These are phyloP conservation scores for Saccharomycopsis sp. DNA, from an alignment of 805 yeast species.

Conservation along the genomic window DNA sequence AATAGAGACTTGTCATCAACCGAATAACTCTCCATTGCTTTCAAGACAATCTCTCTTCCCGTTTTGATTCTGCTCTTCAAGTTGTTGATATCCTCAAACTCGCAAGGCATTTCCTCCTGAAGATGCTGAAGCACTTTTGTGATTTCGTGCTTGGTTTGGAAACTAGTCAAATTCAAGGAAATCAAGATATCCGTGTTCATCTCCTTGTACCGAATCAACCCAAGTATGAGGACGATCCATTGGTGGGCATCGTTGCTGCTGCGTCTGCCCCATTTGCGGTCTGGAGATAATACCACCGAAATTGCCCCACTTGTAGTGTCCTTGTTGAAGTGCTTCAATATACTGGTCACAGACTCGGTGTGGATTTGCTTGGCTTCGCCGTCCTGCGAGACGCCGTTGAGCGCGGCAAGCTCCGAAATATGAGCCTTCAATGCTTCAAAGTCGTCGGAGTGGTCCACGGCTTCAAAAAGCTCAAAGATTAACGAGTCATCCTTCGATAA, in stretches of 20 bases:
- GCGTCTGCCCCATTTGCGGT: conserved; percentile 45
- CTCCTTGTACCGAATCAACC: conserved; percentile 42
- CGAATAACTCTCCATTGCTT: conserved; percentile 6
- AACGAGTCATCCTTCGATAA: conserved; percentile 26
- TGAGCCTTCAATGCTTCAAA: conserved; percentile 41
- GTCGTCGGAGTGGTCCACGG: conserved; percentile 30
- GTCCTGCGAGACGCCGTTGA: conserved; percentile 31
- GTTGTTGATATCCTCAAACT: neutral
- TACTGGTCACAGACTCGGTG: conserved; percentile 18
- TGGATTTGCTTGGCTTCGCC: conserved; percentile 28
- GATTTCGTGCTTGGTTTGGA: too few relatives aligned
- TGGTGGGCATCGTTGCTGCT: conserved; percentile 25
- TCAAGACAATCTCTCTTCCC: conserved; percentile 4
- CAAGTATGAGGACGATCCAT: conserved; percentile 44
- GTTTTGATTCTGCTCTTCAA: neutral
- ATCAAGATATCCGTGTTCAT: conserved; percentile 53
- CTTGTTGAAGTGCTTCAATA: conserved; percentile 5
- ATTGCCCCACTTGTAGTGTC: conserved; percentile 1
- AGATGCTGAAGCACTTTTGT: too few relatives aligned
- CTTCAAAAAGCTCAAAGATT: conserved; percentile 34
- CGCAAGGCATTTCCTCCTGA: neutral
- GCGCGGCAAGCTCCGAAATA: conserved; percentile 42
- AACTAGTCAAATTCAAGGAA: conserved; percentile 51
- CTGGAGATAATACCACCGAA: conserved; percentile 29
- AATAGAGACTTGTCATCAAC: conserved; percentile 8